phyloP scores from a whole-genome alignment of 768 basidiomycete species.

The Tylopilus sp. region DNA sequence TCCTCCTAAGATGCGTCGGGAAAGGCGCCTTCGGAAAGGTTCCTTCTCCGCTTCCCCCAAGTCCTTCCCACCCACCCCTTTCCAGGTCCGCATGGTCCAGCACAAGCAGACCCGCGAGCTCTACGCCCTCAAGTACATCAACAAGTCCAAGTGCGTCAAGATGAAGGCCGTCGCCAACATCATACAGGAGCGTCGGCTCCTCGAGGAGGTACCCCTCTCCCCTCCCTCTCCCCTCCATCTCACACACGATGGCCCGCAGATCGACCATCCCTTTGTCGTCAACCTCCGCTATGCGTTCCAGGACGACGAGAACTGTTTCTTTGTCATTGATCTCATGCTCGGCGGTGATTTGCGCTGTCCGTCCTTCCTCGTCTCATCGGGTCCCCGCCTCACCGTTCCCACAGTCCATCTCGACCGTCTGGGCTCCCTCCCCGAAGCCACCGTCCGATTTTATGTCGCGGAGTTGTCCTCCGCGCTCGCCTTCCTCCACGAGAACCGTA shows the following conservation, averaged over 20 bases:
- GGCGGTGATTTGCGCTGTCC: constrained; percentile 91
- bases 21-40: constrained; percentile 99
- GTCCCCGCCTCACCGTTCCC: neutral
- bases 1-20: constrained; percentile 92
- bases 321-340: constrained; percentile 95
- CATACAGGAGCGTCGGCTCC: constrained; percentile 88
- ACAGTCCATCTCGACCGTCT: constrained; percentile 87
- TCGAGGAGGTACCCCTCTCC: constrained; percentile 78
- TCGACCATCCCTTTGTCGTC: constrained; percentile 94
- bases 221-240: neutral
- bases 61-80: constrained; percentile 3
- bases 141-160: constrained; percentile 96
- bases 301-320: constrained; percentile 98
- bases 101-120: constrained; percentile 97
- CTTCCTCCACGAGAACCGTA: constrained; percentile 88
- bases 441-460: constrained; percentile 85
- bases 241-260: constrained; percentile 43
- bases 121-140: constrained; percentile 99
- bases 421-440: constrained; percentile 69
- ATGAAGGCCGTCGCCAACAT: constrained; percentile 99
- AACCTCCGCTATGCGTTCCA: constrained; percentile 96
- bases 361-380: constrained; percentile 21
- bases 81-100: constrained; percentile 95
- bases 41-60: neutral
- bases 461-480: constrained; percentile 85